Conservation (phyloP, 805 yeast species). For the Wickerhamomyces chaumierensis region DNA sequence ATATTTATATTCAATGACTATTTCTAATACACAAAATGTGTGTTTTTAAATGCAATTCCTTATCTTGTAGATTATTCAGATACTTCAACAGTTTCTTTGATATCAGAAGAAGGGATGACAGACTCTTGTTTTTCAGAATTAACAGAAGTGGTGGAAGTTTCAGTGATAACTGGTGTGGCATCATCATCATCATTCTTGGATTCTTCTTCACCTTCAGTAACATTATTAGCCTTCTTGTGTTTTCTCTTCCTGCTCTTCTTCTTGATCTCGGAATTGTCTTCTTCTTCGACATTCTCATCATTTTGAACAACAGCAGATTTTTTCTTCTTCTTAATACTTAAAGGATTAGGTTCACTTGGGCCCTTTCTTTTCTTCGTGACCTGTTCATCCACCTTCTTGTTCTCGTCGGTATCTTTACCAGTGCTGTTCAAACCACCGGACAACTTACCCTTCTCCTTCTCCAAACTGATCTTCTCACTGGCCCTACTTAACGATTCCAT, state of each 20-base stretch:
- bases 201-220: neutral
- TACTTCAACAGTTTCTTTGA: too few species aligned
- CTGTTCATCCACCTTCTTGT: conserved; percentile 29
- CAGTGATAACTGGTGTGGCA: too few species aligned
- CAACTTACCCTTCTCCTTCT: conserved; percentile 56
- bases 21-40: too few species aligned
- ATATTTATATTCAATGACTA: too few species aligned
- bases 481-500: conserved; percentile 87
- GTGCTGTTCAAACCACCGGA: conserved; percentile 66
- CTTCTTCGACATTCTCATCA: conserved; percentile 3
- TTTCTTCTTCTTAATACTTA: conserved; percentile 75
- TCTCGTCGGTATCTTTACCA: conserved; percentile 3
- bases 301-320: conserved; percentile 16
- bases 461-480: conserved; percentile 36
- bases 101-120: too few species aligned
- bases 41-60: too few species aligned
- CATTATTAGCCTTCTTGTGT: neutral
- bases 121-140: too few species aligned
- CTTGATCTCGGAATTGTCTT: conserved; percentile 11
- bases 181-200: neutral
- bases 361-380: conserved; percentile 46
- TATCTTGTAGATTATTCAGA: too few species aligned
- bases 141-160: too few species aligned
- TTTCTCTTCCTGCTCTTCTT: conserved; percentile 8
- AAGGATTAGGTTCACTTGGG: conserved; percentile 80